Base-by-base conservation (phyloP, 2,329 filamentous ascomycete genomes). In the Anthostomella pinea region DNA sequence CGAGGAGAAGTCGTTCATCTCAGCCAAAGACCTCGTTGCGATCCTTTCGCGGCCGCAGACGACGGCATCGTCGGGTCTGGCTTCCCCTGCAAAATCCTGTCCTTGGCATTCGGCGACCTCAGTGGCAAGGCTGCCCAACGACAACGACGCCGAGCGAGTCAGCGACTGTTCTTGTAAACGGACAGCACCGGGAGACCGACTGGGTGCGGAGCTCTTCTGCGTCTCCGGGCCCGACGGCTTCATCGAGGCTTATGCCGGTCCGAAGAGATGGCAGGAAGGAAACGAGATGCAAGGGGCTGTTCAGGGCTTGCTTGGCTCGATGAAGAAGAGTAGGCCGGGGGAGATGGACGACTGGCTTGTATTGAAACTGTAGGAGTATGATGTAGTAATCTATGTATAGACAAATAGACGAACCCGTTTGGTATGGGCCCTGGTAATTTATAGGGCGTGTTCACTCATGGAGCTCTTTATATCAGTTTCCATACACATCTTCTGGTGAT, bases 181-280 rank as follows among this genome's bases (percentile, higher is more conserved):
- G 8, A 27, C 31, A 8, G 5, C 29, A 1, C 6, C 9, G 15
- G 22, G 13, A 21, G 52, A 51, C 5, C 51, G 53, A 8, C 53
- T 63, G 1, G 72, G 76, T 1, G 77, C 74, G 45, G 81, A 81
- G 41, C 59, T 95, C 14, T 68, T 96, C n/a, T 70, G 95, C 38
- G 77, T 97, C 2, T 95, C 89, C 1, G 93, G 93, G 0, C 91
- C 93, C 0, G 87, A 95, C 35, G 91, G 93, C 1, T 97, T 97
- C 63, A 75, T 97, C 24, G 75, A 77, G 27, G 76, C 84, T 46
- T 87, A 85, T 64, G 87, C 88, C 3, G 91, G 93, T 1, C 70
- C 81, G 8, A 95, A 95, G 64, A 65, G 77, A 3, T 94, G 87
- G 85, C 67, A 72, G 8, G 73, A 75, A 18, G 87, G 88, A 0